Conservation (phyloP, 108 stramenopile species). For the Stephanodiscus minutulus region DNA sequence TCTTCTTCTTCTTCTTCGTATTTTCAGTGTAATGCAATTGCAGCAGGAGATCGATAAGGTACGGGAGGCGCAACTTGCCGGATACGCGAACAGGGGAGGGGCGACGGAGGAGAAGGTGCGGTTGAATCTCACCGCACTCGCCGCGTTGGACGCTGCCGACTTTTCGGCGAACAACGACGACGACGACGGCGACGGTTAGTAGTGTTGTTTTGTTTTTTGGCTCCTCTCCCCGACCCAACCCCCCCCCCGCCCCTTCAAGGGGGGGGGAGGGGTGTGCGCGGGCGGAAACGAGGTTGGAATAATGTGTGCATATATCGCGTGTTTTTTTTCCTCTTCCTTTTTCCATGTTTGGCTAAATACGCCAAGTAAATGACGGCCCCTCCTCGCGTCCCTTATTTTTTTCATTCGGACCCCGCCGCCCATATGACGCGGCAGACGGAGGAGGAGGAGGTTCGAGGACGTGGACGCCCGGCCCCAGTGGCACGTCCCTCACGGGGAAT, state of each 20-base stretch:
- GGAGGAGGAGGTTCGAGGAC: conserved; percentile 5
- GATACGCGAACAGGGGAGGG: conserved; percentile 64
- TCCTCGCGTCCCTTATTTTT: background rate
- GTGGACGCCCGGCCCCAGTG: conserved; percentile 34
- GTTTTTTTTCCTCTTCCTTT: too few species aligned
- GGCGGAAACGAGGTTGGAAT: too few species aligned
- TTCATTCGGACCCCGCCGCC: background rate
- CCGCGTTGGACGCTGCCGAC: conserved; percentile 40
- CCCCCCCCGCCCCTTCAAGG: too few species aligned
- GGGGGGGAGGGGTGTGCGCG: too few species aligned
- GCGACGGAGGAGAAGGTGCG: conserved; percentile 43
- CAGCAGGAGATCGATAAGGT: conserved; percentile 83
- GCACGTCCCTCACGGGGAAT: conserved; percentile 62
- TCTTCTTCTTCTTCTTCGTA: background rate
- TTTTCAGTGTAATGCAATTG: conserved; percentile 70
- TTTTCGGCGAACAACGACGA: conserved; percentile 12
- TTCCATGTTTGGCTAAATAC: too few species aligned
- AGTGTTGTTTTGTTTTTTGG: background rate
- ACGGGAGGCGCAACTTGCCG: conserved; percentile 73
- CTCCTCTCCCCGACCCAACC: too few species aligned
- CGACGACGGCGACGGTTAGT: conserved; percentile 16
- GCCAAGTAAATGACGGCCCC: too few species aligned
- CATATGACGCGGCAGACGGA: conserved; percentile 3
- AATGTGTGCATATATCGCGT: too few species aligned
- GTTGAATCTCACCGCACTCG: conserved; percentile 69